Conservation (phyloP, 805 yeast species). For the Myxozyma nipponensis region DNA sequence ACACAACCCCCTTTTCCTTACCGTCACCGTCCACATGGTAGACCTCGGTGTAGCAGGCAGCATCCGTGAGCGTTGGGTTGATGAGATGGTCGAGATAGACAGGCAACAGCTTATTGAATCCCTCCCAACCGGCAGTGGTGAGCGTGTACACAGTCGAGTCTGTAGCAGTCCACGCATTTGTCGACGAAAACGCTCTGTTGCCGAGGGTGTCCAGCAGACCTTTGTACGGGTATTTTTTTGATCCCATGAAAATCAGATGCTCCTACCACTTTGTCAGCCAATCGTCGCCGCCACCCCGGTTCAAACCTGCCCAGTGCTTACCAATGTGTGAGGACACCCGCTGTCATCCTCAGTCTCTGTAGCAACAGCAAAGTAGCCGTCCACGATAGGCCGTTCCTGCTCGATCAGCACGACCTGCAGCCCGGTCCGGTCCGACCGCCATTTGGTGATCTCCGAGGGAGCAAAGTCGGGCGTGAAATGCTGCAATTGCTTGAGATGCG, state of each 20-base stretch:
- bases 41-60: conserved; percentile 90
- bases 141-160: conserved; percentile 94
- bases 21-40: conserved; percentile 90
- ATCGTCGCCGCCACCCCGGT: conserved; percentile 1
- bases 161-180: conserved; percentile 96
- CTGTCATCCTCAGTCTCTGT: conserved; percentile 84
- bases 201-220: conserved; percentile 87
- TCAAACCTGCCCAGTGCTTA: neutral
- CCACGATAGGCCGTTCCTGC: conserved; percentile 77
- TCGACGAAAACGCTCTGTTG: conserved; percentile 69
- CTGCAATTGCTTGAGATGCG: conserved; percentile 1
- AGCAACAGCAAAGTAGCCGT: conserved; percentile 94
- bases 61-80: conserved; percentile 81
- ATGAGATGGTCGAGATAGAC: conserved; percentile 84
- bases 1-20: conserved; percentile 93
- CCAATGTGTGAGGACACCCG: conserved; percentile 89
- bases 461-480: conserved; percentile 13
- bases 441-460: conserved; percentile 42
- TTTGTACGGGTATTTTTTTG: conserved; percentile 81
- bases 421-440: conserved; percentile 77
- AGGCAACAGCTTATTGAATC: conserved; percentile 78
- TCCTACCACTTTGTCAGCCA: conserved; percentile 41
- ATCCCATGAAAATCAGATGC: conserved; percentile 93
- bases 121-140: conserved; percentile 94
- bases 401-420: conserved; percentile 71